Base-by-base conservation (phyloP, 2,329 filamentous ascomycete species). In the Verticillium longisporum region DNA sequence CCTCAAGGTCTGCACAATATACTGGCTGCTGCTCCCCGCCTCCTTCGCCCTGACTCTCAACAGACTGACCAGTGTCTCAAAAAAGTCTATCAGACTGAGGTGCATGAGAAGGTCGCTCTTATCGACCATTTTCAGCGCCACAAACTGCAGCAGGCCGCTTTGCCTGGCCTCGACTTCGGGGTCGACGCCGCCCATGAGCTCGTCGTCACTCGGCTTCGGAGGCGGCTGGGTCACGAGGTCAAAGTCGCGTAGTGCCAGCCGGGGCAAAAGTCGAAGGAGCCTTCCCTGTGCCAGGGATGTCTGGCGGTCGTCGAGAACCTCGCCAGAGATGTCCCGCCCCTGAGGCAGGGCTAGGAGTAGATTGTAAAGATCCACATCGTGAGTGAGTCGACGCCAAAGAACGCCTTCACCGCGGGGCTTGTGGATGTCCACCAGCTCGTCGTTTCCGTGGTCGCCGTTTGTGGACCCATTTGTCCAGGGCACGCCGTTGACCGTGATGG, bases 361-460 rank as follows among this genome's bases (percentile, higher is more conserved):
- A 4, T 70, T 66, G 64, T 84, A 80, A 31, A 78, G 69, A 13
- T 77, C 71, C 1, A 69, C 70, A 55, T 81, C 75, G 31, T 75
- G 72, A 55, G 87, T 78, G 5, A 87, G 69, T 3, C 82, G 72
- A 11, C 75, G 71, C 85, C 84, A 88, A 56, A 88, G 70, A 1
- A 76, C 31, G 21, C 31, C 18, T 14, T 45, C 33, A 11, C 83
- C 69, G 21, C 78, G 73, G 14, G 74, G 70, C 80, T 80, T 83
- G 58, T 83, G 68, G 1, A 54, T 31, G 14, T 26, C 45, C n/a
- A 15, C 32, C 2, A 38, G 37, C 26, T 38, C 45, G 4, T 38
- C 21, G 1, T 33, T 67, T 41, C 77, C 73, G 33, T 71, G 69
- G 32, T 74, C 73, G 37, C 72, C 73, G 58, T 73, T 45, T 32